Evolutionary conservation across 192 early-diverging fungal genomes (phyloP), one percentile per base, ranked within the genome.

Genomic region (Podila horticola): DNA sequence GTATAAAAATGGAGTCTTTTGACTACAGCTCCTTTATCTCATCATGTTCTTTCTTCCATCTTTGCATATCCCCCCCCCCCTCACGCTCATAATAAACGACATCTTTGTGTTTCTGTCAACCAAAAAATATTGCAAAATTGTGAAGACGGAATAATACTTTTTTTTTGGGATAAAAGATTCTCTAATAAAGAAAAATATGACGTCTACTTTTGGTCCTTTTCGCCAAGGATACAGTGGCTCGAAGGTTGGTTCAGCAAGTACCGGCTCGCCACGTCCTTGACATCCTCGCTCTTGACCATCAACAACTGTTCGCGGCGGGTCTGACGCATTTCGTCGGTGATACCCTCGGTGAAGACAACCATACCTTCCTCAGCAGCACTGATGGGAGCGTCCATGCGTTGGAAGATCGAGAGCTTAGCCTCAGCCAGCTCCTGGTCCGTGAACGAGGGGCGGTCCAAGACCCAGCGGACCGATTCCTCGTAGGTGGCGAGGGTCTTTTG

Each of bases 341-440:
- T 89, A 10, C 93, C 94, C 10, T 89, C 86, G 0, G 87, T 86
- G 67, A 95, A 97, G 64, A 89, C 86, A n/a, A 92, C 74, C 90
- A 94, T 92, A 1, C 95, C 96, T 85, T 99, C 97, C 50, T 92
- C 89, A 31, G 91, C 87, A 1, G 94, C 95, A 66, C 93, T 94
- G 22, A 95, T 71, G 10, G 97, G 97, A 2, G 90, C 71, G 84
- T 99, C 97, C 41, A 97, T 73, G n/a, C 86, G 74, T 58, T 94
- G 92, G 86, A 99, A 95, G 29, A 96, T 86, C 4, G 94, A 93
- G 30, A 99, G 72, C 79, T 99, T 99, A 24, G 97, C 95, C 84
- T 98, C 97, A 34, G 88, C 90, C 85, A 98, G 74, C 76, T 98
- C 94, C 51, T 86, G 84, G 17, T 86, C 86, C 11, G 77, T 81